Evolutionary conservation across 257 asterid genomes (phyloP), one percentile per base, ranked within the genome.

Genomic region (Pogostemon cablin): DNA sequence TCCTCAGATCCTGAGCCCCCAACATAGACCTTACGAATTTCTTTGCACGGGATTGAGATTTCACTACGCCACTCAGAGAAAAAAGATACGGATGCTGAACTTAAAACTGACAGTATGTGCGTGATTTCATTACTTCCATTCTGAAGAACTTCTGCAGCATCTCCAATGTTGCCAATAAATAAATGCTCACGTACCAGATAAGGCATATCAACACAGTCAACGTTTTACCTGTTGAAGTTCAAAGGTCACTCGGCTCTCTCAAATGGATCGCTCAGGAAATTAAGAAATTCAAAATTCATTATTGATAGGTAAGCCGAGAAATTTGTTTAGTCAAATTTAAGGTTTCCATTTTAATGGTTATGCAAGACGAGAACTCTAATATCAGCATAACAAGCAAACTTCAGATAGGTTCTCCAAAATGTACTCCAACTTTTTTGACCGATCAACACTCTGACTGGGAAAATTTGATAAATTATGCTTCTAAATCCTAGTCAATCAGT

Each of bases 101-200:
- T 91, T 65, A 95, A 96, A 46, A 89, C 75, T 3, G 98, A 91
- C 46, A 95, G 63, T 64, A 95, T 77, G 56, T 89, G 98, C 2
- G 98, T 95, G 71, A 91, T 75, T 65, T 88, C 91, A 38, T 80
- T 78, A 69, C 89, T 89, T 39, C 91, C 97, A 49, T 86, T 82
- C 85, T 89, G 96, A 54, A 93, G 97, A 84, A 87, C 72, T 65
- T 93, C 96, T 0, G 95, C 99, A 12, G 99, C 99, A 56, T 89
- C 96, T 50, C 89, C 78, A 20, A 93, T 93, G 86, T 93, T 87
- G 37, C 96, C 96, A 64, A 93, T 86, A 47, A 85, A 87, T 67
- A 93, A 81, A 81, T 78, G 81, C 81, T 89, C 96, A 0, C 97
- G 93, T 58, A 93, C 96, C 67, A 86, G 90, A 82, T 84, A 84